Percentiles rank a stretch among this genome's conserved stretches.
Evolutionary conservation across 495 filamentous ascomycete species (phyloP).

Genomic region (Aspergillus cavernicola): DNA sequence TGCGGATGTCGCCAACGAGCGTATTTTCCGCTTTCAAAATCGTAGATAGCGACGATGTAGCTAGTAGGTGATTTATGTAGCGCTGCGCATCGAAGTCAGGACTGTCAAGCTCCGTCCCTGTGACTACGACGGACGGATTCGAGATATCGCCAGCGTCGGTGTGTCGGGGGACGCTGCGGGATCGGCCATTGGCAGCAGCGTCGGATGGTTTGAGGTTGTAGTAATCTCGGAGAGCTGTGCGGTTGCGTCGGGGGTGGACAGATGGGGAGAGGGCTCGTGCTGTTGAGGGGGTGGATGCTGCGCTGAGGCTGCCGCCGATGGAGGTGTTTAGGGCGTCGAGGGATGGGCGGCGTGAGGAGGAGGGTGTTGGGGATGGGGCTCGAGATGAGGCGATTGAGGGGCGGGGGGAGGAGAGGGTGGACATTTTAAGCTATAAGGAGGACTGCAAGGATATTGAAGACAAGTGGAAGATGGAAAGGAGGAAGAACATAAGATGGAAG

Average conservation of each 20-base stretch:
- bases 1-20: constrained; percentile 68
- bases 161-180: constrained; percentile 37
- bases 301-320: constrained; percentile 47
- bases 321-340: constrained; percentile 56
- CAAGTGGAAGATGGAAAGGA: constrained; percentile 13
- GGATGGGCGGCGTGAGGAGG: constrained; percentile 71
- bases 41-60: constrained; percentile 56
- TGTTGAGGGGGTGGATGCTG: constrained; percentile 43
- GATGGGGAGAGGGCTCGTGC: constrained; percentile 47
- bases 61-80: constrained; percentile 44
- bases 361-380: constrained; percentile 54
- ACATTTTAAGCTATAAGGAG: constrained; percentile 49
- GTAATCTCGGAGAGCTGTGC: constrained; percentile 87
- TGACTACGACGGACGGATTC: constrained; percentile 26
- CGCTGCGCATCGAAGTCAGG: constrained; percentile 44
- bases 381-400: constrained; percentile 67
- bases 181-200: constrained; percentile 25
- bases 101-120: constrained; percentile 46
- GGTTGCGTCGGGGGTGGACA: constrained; percentile 56
- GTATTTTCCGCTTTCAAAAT: constrained; percentile 60
- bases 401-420: constrained; percentile 70
- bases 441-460: neutral
- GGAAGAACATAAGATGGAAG: neutral
- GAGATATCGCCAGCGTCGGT: constrained; percentile 38
- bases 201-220: constrained; percentile 73